Percentiles rank a stretch among this genome's conserved stretches.
These are phyloP conservation scores for Ophiocordyceps australis DNA, from an alignment of 2,329 filamentous ascomycete species.

Conservation along the genomic window DNA sequence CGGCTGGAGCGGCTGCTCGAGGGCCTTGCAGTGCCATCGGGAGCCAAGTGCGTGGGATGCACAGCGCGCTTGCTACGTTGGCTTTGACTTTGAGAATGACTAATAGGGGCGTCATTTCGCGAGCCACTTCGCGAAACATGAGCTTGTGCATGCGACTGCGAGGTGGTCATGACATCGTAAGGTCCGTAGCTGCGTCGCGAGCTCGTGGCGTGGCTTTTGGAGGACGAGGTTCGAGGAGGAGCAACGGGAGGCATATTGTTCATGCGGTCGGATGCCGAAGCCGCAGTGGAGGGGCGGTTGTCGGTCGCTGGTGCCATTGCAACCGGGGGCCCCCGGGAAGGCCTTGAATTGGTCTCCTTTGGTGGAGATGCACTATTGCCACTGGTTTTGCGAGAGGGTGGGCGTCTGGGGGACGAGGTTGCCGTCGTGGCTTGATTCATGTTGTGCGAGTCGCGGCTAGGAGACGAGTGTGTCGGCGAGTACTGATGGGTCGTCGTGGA, in stretches of 20 bases:
- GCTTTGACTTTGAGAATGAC: conserved; percentile 10
- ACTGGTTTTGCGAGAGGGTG: conserved; percentile 31
- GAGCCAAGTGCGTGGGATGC: conserved; percentile 6
- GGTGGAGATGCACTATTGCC: conserved; percentile 22
- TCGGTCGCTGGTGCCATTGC: no score
- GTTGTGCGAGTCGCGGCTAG: conserved; percentile 38
- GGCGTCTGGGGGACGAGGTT: conserved; percentile 33
- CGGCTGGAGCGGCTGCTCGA: conserved; percentile 21
- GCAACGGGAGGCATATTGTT: conserved; percentile 52
- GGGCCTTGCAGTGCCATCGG: conserved; percentile 21
- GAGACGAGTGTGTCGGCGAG: conserved; percentile 29
- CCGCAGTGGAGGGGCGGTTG: no score
- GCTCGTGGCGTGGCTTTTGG: conserved; percentile 30
- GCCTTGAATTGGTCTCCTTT: no score
- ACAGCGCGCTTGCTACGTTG: conserved; percentile 12
- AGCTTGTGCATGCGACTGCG: conserved; percentile 19
- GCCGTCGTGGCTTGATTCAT: conserved; percentile 26
- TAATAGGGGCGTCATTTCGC: conserved; percentile 12
- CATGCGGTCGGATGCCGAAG: conserved; percentile 28
- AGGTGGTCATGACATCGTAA: conserved; percentile 23
- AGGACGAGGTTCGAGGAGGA: conserved; percentile 72
- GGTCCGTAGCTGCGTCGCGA: conserved; percentile 25
- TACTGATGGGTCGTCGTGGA: conserved; percentile 32
- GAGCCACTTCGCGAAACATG: conserved; percentile 17
- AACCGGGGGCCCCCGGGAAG: no score